Percentiles rank a stretch among this genome's conserved stretches.
These are phyloP conservation scores for Pseudogymnoascus sp. DNA, from an alignment of 2,329 filamentous ascomycete species.

Conservation along the genomic window DNA sequence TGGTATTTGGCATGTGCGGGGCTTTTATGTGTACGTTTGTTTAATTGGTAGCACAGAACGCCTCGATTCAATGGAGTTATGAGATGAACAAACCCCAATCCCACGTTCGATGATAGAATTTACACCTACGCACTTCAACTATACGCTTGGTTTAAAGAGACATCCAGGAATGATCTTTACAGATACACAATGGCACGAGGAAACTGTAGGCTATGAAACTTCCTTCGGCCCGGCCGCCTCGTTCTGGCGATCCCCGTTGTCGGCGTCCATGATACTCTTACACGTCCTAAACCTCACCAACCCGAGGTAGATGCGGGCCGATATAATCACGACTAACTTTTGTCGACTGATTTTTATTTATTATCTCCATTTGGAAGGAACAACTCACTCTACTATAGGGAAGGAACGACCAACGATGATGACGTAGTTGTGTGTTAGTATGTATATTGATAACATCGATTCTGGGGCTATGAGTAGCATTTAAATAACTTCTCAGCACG, in stretches of 20 bases:
- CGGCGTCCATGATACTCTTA: not conserved
- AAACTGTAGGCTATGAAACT: not conserved
- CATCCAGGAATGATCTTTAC: not conserved
- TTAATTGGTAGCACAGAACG: not conserved
- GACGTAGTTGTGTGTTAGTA: not conserved
- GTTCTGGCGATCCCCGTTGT: not conserved
- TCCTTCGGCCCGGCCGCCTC: not conserved
- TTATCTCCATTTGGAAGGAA: not conserved
- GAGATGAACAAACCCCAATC: not conserved
- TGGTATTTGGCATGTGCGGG: not conserved
- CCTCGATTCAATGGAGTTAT: not conserved
- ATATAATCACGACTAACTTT: not conserved
- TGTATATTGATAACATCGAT: not conserved
- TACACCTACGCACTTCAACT: not conserved
- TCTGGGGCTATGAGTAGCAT: not conserved
- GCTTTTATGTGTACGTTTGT: not conserved
- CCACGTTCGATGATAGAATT: not conserved
- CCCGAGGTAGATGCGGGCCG: constrained; percentile 1
- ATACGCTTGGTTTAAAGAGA: no score
- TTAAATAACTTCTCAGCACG: not conserved
- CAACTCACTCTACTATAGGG: not conserved
- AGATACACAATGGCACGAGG: not conserved
- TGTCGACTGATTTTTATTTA: not conserved
- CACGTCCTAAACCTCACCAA: not conserved
- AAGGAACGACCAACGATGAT: not conserved